Evolutionary conservation across 805 yeast species (phyloP), one percentile per base, ranked within the genome.

Genomic region (Blastobotrys americana): DNA sequence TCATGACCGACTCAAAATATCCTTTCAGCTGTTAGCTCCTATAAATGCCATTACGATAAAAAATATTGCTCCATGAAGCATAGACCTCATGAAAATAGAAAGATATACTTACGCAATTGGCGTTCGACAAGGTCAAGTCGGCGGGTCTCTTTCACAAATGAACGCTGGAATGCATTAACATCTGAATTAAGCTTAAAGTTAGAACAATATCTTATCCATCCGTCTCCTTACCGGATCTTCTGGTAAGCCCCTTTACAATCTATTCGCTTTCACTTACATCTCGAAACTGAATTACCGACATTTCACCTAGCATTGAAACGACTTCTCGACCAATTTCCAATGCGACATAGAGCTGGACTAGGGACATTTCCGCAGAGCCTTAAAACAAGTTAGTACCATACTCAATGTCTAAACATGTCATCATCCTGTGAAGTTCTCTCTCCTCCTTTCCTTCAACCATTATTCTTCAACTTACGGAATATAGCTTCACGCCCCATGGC

Each of bases 341-440:
- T 1, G 97, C 89, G 42, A 93, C 78, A 63, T 87, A 90, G 55
- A 93, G 71, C 68, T 93, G 96, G 37, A 90, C 83, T 55, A 89
- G 76, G 43, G 94, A 79, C 97, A 93, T 94, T 58, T 87, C 96
- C 80, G 97, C 97, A 42, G 97, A 89, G 72, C 96, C 71, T 67
- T n/a, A n/a, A n/a, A n/a, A n/a, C n/a, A n/a, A 23, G 6, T 13
- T 19, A 31, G 15, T n/a, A n/a, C n/a, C n/a, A n/a, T 25, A n/a
- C 13, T 21, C 10, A 4, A n/a, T 39, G 18, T 22, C 20, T 10
- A 18, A 37, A 20, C 18, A 8, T 20, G 6, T 5, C 15, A 27
- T 38, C 6, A 10, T 39, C 41, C 18, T 34, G 39, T 41, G 13
- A 15, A n/a, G 38, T 21, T 31, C 17, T 5, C 31, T 9, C 15